These are phyloP conservation scores for Mangifera indica DNA, from an alignment of 345 rosid genomes.

Conservation along the genomic window DNA sequence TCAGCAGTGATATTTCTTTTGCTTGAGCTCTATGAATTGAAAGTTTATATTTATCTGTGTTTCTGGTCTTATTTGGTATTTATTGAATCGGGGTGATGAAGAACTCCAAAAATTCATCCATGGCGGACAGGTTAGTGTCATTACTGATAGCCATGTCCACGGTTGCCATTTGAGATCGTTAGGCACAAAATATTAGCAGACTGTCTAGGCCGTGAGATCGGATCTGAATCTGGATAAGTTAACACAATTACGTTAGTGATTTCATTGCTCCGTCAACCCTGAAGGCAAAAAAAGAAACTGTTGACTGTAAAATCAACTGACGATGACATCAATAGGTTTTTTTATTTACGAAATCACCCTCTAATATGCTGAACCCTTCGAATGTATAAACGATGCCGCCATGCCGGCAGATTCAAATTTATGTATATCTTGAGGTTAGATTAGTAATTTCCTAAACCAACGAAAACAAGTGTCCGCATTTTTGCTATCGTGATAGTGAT, in stretches of 20 bases:
- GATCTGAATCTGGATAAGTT: constrained; percentile 29
- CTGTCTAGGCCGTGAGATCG: constrained; percentile 19
- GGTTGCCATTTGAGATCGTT: background rate
- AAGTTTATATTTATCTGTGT: background rate
- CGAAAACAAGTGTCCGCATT: background rate
- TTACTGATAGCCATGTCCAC: background rate
- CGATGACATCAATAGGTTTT: background rate
- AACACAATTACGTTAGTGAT: constrained; percentile 11
- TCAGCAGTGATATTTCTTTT: background rate
- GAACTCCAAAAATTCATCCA: constrained; percentile 50
- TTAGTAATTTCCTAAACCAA: background rate
- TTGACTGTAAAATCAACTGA: constrained; percentile 2
- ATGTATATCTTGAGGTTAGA: background rate
- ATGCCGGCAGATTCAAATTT: background rate
- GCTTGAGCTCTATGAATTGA: background rate
- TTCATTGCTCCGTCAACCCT: background rate
- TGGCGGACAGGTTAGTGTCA: constrained; percentile 48
- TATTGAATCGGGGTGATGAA: constrained; percentile 27
- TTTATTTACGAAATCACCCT: background rate
- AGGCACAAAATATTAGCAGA: background rate
- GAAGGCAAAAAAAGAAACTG: background rate
- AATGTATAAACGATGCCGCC: background rate
- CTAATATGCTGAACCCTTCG: background rate
- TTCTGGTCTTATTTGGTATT: background rate
- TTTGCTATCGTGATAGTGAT: background rate